A percentile compares a stretch with the other conserved stretches of the same genome.
These are phyloP conservation scores for Plasmopara halstedii DNA, from an alignment of 352 stramenopile genomes.

Conservation along the genomic window DNA sequence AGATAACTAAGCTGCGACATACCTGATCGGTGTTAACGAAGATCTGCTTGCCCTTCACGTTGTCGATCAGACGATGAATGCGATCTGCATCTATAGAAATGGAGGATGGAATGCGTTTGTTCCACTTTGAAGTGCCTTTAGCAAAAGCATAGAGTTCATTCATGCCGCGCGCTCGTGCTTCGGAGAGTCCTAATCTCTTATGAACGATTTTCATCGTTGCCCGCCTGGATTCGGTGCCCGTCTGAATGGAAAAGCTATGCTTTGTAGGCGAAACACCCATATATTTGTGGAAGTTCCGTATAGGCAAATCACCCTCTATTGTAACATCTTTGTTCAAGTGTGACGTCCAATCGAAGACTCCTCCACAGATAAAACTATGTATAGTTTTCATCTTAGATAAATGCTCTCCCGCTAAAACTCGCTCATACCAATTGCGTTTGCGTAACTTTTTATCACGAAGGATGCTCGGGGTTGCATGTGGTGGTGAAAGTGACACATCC, in stretches of 20 bases:
- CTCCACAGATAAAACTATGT: slow-evolving; percentile 61
- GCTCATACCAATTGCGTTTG: slow-evolving; percentile 47
- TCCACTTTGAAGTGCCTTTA: slow-evolving; percentile 61
- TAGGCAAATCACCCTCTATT: not conserved
- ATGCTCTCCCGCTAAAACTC: slow-evolving; percentile 36
- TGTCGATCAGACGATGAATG: slow-evolving; percentile 63
- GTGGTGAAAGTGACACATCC: slow-evolving; percentile 22
- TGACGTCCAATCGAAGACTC: slow-evolving; percentile 47
- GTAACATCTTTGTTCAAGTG: slow-evolving; percentile 20
- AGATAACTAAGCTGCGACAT: slow-evolving; percentile 5
- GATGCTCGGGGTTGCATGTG: slow-evolving; percentile 4
- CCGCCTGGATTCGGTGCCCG: slow-evolving; percentile 4
- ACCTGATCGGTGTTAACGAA: slow-evolving; percentile 57
- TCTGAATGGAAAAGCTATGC: slow-evolving; percentile 12
- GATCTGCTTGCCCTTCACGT: slow-evolving; percentile 50
- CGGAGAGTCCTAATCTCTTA: slow-evolving; percentile 46
- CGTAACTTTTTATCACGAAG: slow-evolving; percentile 7
- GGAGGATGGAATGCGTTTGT: slow-evolving; percentile 41
- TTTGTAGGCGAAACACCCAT: slow-evolving; percentile 16
- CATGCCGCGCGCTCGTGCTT: slow-evolving; percentile 42
- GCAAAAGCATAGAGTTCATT: slow-evolving; percentile 55
- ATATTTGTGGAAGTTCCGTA: slow-evolving; percentile 11
- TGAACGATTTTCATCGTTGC: slow-evolving; percentile 20
- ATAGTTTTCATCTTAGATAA: slow-evolving; percentile 38
- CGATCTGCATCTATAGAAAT: slow-evolving; percentile 43